Conservation (phyloP, 306 rosid species). For the Datisca glomerata region DNA sequence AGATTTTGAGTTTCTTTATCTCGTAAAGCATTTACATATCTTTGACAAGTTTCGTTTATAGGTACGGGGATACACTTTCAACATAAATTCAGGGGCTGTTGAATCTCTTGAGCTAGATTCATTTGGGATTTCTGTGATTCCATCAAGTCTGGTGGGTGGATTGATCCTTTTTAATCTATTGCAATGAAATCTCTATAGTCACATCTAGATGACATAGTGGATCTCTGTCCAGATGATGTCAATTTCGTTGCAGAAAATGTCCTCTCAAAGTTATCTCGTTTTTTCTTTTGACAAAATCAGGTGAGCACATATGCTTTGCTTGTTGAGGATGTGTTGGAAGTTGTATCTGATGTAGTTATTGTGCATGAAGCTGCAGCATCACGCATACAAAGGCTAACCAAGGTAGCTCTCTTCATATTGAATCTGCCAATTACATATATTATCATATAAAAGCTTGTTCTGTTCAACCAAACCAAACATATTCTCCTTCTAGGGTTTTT, state of each 20-base stretch:
- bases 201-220: not conserved
- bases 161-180: slow-evolving; percentile 1
- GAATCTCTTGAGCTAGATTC: slow-evolving; percentile 91
- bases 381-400: slow-evolving; percentile 77
- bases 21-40: slow-evolving; percentile 1
- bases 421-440: not conserved
- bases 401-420: slow-evolving; percentile 34
- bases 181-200: not conserved
- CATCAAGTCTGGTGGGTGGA: slow-evolving; percentile 74
- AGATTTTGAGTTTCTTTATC: slow-evolving; percentile 5
- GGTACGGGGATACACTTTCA: slow-evolving; percentile 89
- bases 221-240: not conserved
- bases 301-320: slow-evolving; percentile 90
- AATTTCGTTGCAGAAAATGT: slow-evolving; percentile 5
- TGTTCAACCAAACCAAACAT: too few relatives aligned
- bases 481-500: slow-evolving; percentile 75
- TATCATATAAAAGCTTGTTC: too few relatives aligned
- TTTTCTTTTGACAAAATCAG: slow-evolving; percentile 22
- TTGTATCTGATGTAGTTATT: slow-evolving; percentile 61
- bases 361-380: slow-evolving; percentile 93
- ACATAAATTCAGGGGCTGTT: slow-evolving; percentile 69
- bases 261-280: slow-evolving; percentile 2
- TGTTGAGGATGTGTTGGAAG: slow-evolving; percentile 83
- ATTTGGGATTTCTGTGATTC: slow-evolving; percentile 77
- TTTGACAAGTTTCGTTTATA: slow-evolving; percentile 12